Evolutionary conservation across 257 asterid species (phyloP), one percentile per base, ranked within the genome.

Genomic region (Nicotiana tabacum): DNA sequence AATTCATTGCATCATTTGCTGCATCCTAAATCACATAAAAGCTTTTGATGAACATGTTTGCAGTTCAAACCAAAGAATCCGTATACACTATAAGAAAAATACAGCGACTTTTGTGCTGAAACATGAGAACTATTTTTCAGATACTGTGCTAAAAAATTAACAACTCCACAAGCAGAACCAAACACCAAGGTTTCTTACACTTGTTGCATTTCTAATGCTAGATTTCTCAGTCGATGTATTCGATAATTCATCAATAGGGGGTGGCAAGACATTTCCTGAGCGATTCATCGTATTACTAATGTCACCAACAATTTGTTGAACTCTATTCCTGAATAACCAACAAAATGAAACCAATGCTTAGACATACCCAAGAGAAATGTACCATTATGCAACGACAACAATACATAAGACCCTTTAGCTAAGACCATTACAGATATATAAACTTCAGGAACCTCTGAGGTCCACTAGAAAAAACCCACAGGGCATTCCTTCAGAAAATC

Each of bases 281-380:
- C 95, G 93, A 74, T 89, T 87, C 82, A 77, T 78, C 83, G 69
- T 82, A 86, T 82, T 91, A 88, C 88, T 87, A 80, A 93, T 35
- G 77, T 87, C 90, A 84, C 99, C 99, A 85, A 85, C 98, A 78
- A 96, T 92, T 91, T 94, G 93, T 86, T 96, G 97, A 66, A 96
- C 99, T 88, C 98, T 90, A 92, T 89, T 92, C 94, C 99, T 96
- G 69, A 66, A 89, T 62, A 83, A 82, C 35, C 67, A 85, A 72
- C 70, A 81, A 65, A 46, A 58, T 76, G 82, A 79, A 83, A 80
- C 66, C 80, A 83, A 86, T 30, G 85, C 46, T 39, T 21, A 76
- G 65, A 76, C 29, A 15, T 76, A 76, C 80, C 64, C 64, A 76
- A 24, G 80, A 29, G 29, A 76, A 51, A 48, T 48, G 27, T 48